A percentile compares a stretch with the other conserved stretches of the same genome.
Conservation (phyloP, 345 rosid species). For the Citrus maxima region DNA sequence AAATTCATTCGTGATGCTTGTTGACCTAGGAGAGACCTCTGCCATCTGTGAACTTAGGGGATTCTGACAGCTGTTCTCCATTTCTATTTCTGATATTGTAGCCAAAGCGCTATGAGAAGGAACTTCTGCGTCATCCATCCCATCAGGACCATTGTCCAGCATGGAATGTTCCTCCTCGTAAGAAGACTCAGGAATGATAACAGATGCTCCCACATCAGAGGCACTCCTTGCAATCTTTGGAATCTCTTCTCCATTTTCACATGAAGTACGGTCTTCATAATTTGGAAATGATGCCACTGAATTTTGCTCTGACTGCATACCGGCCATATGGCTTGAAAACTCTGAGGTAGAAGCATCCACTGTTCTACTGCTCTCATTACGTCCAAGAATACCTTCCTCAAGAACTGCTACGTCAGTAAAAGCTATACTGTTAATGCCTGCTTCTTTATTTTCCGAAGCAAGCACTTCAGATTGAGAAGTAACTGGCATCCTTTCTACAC, state of each 20-base stretch:
- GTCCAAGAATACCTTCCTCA: conserved; percentile 24
- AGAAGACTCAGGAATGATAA: conserved; percentile 32
- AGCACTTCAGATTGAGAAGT: conserved; percentile 34
- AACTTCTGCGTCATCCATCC: conserved; percentile 37
- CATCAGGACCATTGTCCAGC: conserved; percentile 24
- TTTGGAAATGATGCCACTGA: conserved; percentile 22
- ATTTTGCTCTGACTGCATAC: conserved; percentile 38
- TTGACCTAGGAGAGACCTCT: conserved; percentile 33
- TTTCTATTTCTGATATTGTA: conserved; percentile 66
- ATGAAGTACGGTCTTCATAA: conserved; percentile 19
- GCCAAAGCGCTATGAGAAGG: conserved; percentile 35
- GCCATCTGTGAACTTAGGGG: conserved; percentile 33
- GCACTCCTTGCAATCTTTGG: conserved; percentile 28
- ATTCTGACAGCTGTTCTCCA: conserved; percentile 34
- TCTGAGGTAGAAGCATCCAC: conserved; percentile 40
- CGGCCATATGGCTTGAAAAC: conserved; percentile 24
- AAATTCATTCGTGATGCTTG: conserved; percentile 35
- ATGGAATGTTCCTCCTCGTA: conserved; percentile 26
- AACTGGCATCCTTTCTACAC: conserved; percentile 33
- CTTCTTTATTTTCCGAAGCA: conserved; percentile 34
- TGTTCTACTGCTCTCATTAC: conserved; percentile 30
- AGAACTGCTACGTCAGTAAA: conserved; percentile 18
- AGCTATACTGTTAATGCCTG: conserved; percentile 23
- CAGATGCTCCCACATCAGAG: conserved; percentile 35
- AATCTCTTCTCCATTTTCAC: conserved; percentile 43